Conservation (phyloP, 2,329 filamentous ascomycete genomes). For the Curvularia lunata region DNA sequence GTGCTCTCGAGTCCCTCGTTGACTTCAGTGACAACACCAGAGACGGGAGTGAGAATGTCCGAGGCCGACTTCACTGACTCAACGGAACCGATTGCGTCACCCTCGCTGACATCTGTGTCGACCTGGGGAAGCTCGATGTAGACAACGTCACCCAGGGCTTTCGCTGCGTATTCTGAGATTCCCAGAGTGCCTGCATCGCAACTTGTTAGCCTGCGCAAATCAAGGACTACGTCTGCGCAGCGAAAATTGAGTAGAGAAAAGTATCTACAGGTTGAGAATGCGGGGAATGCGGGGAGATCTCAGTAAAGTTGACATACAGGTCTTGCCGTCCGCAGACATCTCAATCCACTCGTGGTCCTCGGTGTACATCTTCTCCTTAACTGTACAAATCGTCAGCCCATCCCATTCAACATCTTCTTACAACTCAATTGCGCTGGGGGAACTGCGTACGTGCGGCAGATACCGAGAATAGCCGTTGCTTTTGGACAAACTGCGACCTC, state of each 20-base stretch:
- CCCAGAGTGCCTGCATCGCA: constrained; percentile 67
- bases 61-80: constrained; percentile 99
- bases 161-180: constrained; percentile 89
- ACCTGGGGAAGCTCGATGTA: constrained; percentile 89
- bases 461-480: constrained; percentile 49
- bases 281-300: constrained; percentile 10
- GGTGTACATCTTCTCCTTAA: constrained; percentile 81
- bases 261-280: not conserved
- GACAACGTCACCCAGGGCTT: constrained; percentile 93
- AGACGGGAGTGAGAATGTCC: constrained; percentile 90
- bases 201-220: not conserved
- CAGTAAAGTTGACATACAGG: constrained; percentile 59
- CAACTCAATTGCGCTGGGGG: constrained; percentile 11
- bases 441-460: constrained; percentile 42
- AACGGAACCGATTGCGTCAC: constrained; percentile 89
- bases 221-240: not conserved
- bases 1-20: constrained; percentile 82
- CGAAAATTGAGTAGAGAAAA: not conserved
- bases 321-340: constrained; percentile 79
- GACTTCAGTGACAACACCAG: constrained; percentile 74
- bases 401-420: not conserved
- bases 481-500: constrained; percentile 31
- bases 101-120: constrained; percentile 71
- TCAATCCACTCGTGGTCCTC: constrained; percentile 99
- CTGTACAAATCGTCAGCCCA: constrained; percentile 50